Evolutionary conservation across 2,329 filamentous ascomycete genomes (phyloP), one percentile per base, ranked within the genome.

Genomic region (Colletotrichum euphorbiae): DNA sequence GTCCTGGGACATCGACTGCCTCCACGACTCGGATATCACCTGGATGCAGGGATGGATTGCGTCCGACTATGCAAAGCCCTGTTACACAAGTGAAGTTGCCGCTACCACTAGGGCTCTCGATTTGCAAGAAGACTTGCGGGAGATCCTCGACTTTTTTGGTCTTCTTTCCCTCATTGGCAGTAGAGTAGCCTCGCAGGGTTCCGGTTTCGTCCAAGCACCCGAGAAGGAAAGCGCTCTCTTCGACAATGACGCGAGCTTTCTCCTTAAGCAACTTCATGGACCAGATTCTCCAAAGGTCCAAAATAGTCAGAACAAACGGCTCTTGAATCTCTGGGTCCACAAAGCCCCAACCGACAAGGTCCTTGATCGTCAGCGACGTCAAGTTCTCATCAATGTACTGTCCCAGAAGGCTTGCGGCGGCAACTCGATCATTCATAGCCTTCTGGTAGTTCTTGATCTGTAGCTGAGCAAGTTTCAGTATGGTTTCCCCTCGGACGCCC

Each of bases 31-130:
- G 90, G 51, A 98, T 88, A 74, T 99, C 96, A 4, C 96, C 96
- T 0, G 94, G 92, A 73, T 99, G 95, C 6, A 99, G 85, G 0
- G 95, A 98, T 0, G 96, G 96, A 73, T 99, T 99, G 28, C 96
- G 90, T 1, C 94, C 94, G 1, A 99, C 84, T 6, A 97, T 82
- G 73, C 96, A 98, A 3, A 93, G 75, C 0, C 94, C 94, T 69
- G 89, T 84, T 24, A 98, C 86, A 1, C 95, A 81, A 58, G 83
- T 85, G 73, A 91, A 90, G 21, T 84, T 81, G 1, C 79, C 80
- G 38, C 83, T 82, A 8, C 83, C 82, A 7, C 83, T 82, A 8
- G 87, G 76, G 58, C 87, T 85, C 0, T 90, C 90, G 0, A 98
- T 83, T 75, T 98, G 94, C 0, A 98, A 77, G 74, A 98, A 99